Base-by-base conservation (phyloP, 352 stramenopile genomes). In the Phytophthora europaea region DNA sequence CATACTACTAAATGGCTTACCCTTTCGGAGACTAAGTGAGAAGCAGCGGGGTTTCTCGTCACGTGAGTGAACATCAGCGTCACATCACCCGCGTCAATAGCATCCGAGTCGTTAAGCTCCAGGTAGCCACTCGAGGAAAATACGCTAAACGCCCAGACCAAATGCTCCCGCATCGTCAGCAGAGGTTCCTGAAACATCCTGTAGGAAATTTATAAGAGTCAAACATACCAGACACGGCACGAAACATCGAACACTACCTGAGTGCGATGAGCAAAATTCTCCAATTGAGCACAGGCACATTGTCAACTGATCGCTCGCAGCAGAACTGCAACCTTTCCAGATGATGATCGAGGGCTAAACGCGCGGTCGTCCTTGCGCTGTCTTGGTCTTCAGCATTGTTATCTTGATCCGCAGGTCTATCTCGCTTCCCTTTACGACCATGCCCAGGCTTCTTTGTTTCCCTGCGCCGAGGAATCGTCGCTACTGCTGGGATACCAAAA, bases 201-300 rank as follows among this genome's bases (percentile, higher is more conserved):
- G 51, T 28, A 63, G 22, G 54, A 56, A 52, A 54, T 36, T 13
- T 38, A 2, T 15, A 23, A 48, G 8, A 70, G 23, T 60, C 13
- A 6, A n/a, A 58, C 31, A 53, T 16, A n/a, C 10, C 15, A 31
- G 20, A 16, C 34, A 20, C 22, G n/a, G 1, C 6, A 33, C 18
- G 13, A 45, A 3, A 16, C 38, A 13, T 36, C 13, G 59, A 66
- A 47, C 4, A 23, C 15, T 70, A 92, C 84, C 83, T 80, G n/a
- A 94, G 61, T 8, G 65, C 76, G 15, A 82, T 60, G 43, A 95
- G 85, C 36, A 94, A 59, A 26, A 86, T 65, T 20, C 82, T 84
- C 88, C 88, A 95, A 70, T 95, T 90, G 58, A 93, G 67, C 52
- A 88, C 79, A 13, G 61, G 73, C 1, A 91, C 73, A 54, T 89